Percentiles rank a stretch among this genome's conserved stretches.
Conservation (phyloP, 1,284 basidiomycete species). For the Polyporus tsugae region DNA sequence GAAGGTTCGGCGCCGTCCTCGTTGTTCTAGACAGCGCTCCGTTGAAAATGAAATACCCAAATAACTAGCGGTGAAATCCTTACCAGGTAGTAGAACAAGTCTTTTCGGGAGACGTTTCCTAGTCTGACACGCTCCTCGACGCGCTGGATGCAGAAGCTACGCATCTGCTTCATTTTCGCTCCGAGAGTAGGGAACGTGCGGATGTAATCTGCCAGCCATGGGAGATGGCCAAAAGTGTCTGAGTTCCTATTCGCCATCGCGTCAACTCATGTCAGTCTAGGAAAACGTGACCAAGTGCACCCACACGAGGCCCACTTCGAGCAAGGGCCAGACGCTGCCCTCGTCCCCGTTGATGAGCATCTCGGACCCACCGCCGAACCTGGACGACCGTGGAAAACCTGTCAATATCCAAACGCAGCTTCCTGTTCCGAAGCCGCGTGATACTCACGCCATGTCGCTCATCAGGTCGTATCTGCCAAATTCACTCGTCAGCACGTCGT, state of each 20-base stretch:
- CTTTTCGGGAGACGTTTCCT: conserved; percentile 29
- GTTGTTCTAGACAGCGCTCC: conserved; percentile 32
- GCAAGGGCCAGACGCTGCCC: conserved; percentile 33
- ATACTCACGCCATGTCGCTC: conserved; percentile 43
- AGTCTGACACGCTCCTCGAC: conserved; percentile 29
- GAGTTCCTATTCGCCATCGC: conserved; percentile 25
- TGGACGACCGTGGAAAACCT: conserved; percentile 15
- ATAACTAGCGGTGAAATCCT: conserved; percentile 14
- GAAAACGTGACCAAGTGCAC: conserved; percentile 11
- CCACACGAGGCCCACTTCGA: conserved; percentile 34
- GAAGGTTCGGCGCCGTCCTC: conserved; percentile 35
- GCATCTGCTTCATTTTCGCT: conserved; percentile 32
- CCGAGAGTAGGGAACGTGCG: conserved; percentile 30
- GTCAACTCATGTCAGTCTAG: not conserved
- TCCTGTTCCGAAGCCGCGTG: not conserved
- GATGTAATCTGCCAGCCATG: conserved; percentile 37
- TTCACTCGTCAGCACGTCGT: conserved; percentile 22
- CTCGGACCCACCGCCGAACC: conserved; percentile 40
- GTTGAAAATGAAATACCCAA: conserved; percentile 5
- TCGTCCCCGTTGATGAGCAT: conserved; percentile 40
- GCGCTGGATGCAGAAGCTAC: conserved; percentile 29
- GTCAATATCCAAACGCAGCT: not conserved
- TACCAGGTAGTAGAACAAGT: conserved; percentile 37
- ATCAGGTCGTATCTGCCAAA: conserved; percentile 38
- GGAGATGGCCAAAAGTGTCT: conserved; percentile 35